A percentile compares a stretch with the other conserved stretches of the same genome.
phyloP scores from a whole-genome alignment of 2,329 filamentous ascomycete genomes.

The Huntiella bhutanensis region DNA sequence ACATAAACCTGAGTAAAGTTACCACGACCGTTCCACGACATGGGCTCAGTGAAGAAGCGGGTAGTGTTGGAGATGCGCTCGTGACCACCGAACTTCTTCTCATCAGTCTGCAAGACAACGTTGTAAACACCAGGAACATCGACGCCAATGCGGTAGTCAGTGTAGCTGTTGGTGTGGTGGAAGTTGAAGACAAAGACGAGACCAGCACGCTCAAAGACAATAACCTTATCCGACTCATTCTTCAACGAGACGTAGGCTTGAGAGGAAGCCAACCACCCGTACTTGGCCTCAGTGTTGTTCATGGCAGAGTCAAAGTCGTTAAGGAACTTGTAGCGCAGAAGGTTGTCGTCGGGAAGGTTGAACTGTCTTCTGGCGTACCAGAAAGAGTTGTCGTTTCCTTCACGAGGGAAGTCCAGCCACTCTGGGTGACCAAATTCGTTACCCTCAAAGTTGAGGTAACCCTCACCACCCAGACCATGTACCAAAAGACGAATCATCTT shows the following conservation, averaged over 20 bases:
- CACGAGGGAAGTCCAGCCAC: constrained; percentile 95
- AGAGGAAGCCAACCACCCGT: constrained; percentile 69
- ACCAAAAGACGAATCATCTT: constrained; percentile 96
- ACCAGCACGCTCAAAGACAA: constrained; percentile 86
- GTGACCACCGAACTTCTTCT: constrained; percentile 58
- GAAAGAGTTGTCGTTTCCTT: constrained; percentile 81
- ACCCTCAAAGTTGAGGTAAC: constrained; percentile 95
- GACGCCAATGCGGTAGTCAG: constrained; percentile 81
- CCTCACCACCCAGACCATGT: constrained; percentile 79
- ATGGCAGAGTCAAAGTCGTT: constrained; percentile 88
- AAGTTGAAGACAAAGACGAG: constrained; percentile 95
- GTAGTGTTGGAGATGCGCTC: constrained; percentile 60
- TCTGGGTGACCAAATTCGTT: constrained; percentile 98
- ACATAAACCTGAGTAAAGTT: constrained; percentile 91
- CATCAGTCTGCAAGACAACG: constrained; percentile 69
- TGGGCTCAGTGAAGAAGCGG: constrained; percentile 77
- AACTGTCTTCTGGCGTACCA: constrained; percentile 88
- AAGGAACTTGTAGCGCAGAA: constrained; percentile 77
- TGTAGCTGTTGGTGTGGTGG: constrained; percentile 65
- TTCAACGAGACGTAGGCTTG: constrained; percentile 91
- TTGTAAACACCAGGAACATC: constrained; percentile 71
- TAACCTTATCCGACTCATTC: constrained; percentile 81
- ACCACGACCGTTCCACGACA: constrained; percentile 74
- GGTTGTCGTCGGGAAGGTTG: constrained; percentile 69
- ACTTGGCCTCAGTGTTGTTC: constrained; percentile 73